Evolutionary conservation across 2,329 filamentous ascomycete species (phyloP).

Genomic region (Pseudocercospora ulei): DNA sequence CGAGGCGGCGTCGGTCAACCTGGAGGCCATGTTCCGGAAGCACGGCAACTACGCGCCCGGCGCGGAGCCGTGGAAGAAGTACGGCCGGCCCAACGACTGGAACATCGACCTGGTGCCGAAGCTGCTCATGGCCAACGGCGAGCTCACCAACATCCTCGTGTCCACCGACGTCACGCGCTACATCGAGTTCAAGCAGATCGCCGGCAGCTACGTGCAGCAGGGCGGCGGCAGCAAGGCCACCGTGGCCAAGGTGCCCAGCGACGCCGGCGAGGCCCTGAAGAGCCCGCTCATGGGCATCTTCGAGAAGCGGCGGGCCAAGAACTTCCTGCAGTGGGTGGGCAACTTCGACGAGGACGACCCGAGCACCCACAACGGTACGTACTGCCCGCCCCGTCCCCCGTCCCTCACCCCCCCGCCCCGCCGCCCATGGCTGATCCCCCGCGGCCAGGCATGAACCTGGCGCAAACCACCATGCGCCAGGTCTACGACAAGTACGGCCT

Average conservation of each 20-base stretch:
- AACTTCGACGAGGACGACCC: constrained; percentile 73
- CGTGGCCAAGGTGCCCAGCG: constrained; percentile 92
- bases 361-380: constrained; percentile 73
- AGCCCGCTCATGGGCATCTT: constrained; percentile 95
- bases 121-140: constrained; percentile 95
- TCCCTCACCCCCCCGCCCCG: no score
- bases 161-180: constrained; percentile 65
- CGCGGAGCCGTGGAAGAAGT: constrained; percentile 95
- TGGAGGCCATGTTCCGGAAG: constrained; percentile 94
- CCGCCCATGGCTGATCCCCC: constrained; percentile 20
- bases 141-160: constrained; percentile 96
- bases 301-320: constrained; percentile 94
- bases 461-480: constrained; percentile 83
- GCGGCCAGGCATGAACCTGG: constrained; percentile 62
- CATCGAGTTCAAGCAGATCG: constrained; percentile 55
- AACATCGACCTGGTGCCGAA: constrained; percentile 98
- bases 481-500: constrained; percentile 97
- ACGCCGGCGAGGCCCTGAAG: constrained; percentile 77
- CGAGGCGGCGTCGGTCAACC: constrained; percentile 92
- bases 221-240: constrained; percentile 71
- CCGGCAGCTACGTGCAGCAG: constrained; percentile 93
- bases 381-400: no score
- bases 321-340: constrained; percentile 92
- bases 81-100: constrained; percentile 94
- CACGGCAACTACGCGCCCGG: constrained; percentile 72